Evolutionary conservation across 495 filamentous ascomycete species (phyloP).

Genomic region (Hypoxylon trugodes): DNA sequence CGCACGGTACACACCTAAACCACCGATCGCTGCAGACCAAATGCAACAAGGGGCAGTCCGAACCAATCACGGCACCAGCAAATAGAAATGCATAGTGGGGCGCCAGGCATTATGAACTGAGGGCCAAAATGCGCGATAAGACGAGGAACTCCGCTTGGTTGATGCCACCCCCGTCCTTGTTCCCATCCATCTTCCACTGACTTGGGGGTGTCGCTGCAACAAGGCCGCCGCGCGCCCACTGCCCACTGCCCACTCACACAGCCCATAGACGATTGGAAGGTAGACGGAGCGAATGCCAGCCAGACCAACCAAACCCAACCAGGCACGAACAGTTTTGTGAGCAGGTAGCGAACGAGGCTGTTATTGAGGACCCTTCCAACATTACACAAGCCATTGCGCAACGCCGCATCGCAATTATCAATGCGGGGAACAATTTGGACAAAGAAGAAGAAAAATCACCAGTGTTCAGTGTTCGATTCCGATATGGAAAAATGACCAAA

Average conservation of each 20-base stretch:
- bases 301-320: no score
- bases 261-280: conserved; percentile 26
- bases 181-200: conserved; percentile 5
- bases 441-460: neutral
- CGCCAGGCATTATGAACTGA: neutral
- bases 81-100: conserved; percentile 22
- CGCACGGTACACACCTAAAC: conserved; percentile 27
- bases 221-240: no score
- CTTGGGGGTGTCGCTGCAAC: conserved; percentile 24
- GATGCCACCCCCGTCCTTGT: conserved; percentile 3
- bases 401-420: conserved; percentile 29
- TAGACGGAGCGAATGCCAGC: neutral
- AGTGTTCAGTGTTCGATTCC: no score
- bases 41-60: conserved; percentile 30
- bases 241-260: conserved; percentile 12
- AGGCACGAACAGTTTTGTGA: conserved; percentile 25
- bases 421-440: conserved; percentile 34
- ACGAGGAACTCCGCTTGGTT: conserved; percentile 34
- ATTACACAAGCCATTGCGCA: conserved; percentile 30
- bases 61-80: conserved; percentile 30
- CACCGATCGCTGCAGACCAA: conserved; percentile 35
- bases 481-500: neutral
- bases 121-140: conserved; percentile 29
- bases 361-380: conserved; percentile 10
- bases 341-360: conserved; percentile 30